Conservation (phyloP, 148 eudicot species). For the Linanthus parryae region DNA sequence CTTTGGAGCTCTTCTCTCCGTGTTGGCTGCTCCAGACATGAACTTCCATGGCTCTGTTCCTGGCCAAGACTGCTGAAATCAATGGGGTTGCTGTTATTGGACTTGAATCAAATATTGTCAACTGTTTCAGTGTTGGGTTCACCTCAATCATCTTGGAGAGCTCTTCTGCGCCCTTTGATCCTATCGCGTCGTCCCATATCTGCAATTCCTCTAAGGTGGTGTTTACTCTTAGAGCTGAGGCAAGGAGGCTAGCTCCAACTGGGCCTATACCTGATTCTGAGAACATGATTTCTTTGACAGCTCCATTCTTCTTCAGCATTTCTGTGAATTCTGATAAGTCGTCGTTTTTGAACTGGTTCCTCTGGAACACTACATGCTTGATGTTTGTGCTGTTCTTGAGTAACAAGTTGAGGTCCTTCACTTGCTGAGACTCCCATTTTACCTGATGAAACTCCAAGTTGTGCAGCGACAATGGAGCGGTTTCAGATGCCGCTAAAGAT, state of each 20-base stretch:
- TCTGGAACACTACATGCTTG: slow-evolving; percentile 38
- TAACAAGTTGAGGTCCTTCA: slow-evolving; percentile 32
- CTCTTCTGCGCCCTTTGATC: slow-evolving; percentile 78
- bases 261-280: slow-evolving; percentile 66
- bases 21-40: slow-evolving; percentile 61
- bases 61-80: slow-evolving; percentile 73
- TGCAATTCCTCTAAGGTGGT: slow-evolving; percentile 63
- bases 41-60: slow-evolving; percentile 76
- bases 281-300: slow-evolving; percentile 54
- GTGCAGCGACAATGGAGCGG: slow-evolving; percentile 26
- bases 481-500: slow-evolving; percentile 30
- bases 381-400: slow-evolving; percentile 38
- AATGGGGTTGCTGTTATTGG: slow-evolving; percentile 55
- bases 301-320: slow-evolving; percentile 41
- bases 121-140: slow-evolving; percentile 53
- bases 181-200: slow-evolving; percentile 88
- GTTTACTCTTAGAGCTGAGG: slow-evolving; percentile 71
- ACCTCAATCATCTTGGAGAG: slow-evolving; percentile 84
- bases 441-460: slow-evolving; percentile 70
- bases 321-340: slow-evolving; percentile 51
- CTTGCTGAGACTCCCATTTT: slow-evolving; percentile 52
- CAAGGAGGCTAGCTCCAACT: slow-evolving; percentile 51
- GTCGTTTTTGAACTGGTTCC: slow-evolving; percentile 47
- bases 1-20: slow-evolving; percentile 41
- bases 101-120: slow-evolving; percentile 66